phyloP scores from a whole-genome alignment of 2,329 filamentous ascomycete species.

The Claviceps sp. region DNA sequence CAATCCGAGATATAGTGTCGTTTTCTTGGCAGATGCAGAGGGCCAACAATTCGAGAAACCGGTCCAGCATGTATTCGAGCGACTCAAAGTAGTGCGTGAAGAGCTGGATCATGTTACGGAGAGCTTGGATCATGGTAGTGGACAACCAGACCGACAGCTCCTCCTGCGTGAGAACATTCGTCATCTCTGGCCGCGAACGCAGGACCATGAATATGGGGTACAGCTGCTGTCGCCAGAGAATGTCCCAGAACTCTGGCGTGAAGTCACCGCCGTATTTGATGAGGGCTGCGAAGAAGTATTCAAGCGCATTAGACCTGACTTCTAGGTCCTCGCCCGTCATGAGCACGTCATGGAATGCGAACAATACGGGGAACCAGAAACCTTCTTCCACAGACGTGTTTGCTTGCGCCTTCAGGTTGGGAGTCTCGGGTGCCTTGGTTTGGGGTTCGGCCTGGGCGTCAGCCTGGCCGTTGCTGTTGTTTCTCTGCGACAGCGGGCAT shows the following conservation, averaged over 20 bases:
- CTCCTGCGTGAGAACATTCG: conserved; percentile 87
- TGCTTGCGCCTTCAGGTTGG: conserved; percentile 26
- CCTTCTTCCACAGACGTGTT: conserved; percentile 90
- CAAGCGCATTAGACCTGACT: conserved; percentile 78
- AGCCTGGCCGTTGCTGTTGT: conserved; percentile 17
- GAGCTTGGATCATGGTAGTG: conserved; percentile 96
- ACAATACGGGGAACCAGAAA: conserved; percentile 96
- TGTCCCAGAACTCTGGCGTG: conserved; percentile 93
- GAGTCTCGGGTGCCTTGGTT: conserved; percentile 28
- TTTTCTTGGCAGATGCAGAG: conserved; percentile 99
- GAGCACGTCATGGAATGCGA: conserved; percentile 95
- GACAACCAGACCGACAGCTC: conserved; percentile 97
- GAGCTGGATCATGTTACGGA: conserved; percentile 95
- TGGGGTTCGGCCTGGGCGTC: conserved; percentile 29
- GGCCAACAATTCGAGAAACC: conserved; percentile 88
- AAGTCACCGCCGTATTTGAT: conserved; percentile 85
- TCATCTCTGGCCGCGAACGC: conserved; percentile 91
- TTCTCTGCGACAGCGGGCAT: conserved; percentile 69
- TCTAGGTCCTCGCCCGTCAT: conserved; percentile 99
- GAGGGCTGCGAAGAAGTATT: conserved; percentile 92
- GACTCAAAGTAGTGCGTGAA: conserved; percentile 98
- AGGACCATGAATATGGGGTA: conserved; percentile 98
- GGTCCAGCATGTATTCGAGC: conserved; percentile 92
- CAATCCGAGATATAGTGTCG: conserved; percentile 93
- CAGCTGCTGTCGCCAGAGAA: conserved; percentile 88